phyloP scores from a whole-genome alignment of 148 eudicot species.

The Camellia granthamiana region DNA sequence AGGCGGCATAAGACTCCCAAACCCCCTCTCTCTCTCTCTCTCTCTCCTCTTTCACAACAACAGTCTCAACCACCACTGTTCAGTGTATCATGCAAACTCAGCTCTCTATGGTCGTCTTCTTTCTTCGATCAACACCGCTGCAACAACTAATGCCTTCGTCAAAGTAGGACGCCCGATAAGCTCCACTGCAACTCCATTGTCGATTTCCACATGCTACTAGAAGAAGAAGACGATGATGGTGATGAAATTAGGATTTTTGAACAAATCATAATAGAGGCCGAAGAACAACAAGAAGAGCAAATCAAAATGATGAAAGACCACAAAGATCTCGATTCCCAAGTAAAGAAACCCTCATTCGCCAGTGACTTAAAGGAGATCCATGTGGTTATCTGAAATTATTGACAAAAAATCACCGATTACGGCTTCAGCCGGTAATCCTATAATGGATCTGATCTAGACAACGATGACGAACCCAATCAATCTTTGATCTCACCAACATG shows the following conservation, averaged over 20 bases:
- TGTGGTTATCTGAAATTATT: constrained; percentile 38
- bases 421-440: constrained; percentile 83
- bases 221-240: constrained; percentile 19
- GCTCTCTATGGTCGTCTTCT: too few species aligned
- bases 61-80: too few species aligned
- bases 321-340: constrained; percentile 59
- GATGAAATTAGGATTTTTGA: constrained; percentile 26
- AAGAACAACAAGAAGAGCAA: constrained; percentile 20
- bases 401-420: constrained; percentile 84
- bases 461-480: too few species aligned
- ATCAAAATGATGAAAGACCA: constrained; percentile 80
- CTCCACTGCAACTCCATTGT: too few species aligned
- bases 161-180: too few species aligned
- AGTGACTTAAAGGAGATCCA: constrained; percentile 21
- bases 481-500: too few species aligned
- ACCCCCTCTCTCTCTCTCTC: too few species aligned
- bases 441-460: constrained; percentile 42
- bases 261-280: constrained; percentile 17
- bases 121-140: too few species aligned
- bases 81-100: too few species aligned
- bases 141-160: too few species aligned
- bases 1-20: too few species aligned
- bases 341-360: constrained; percentile 46
- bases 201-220: not conserved
- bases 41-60: too few species aligned